Conservation (phyloP, 441 rosid genomes). For the Gossypium schwendimanii region DNA sequence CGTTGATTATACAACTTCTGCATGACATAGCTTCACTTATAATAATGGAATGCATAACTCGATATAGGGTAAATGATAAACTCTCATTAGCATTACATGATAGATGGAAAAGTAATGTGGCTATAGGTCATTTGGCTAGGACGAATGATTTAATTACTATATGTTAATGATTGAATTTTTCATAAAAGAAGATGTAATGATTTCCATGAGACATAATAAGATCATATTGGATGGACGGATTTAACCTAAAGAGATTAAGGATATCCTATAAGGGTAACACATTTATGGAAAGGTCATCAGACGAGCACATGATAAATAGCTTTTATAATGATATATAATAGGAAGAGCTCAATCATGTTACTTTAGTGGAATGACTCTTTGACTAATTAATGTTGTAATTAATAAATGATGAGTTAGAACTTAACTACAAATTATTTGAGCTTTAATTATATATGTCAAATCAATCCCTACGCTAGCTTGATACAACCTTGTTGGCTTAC, state of each 20-base stretch:
- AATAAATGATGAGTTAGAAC: not conserved
- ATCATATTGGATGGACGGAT: not conserved
- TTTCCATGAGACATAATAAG: not conserved
- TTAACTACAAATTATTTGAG: not conserved
- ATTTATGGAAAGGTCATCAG: not conserved
- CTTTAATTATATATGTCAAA: not conserved
- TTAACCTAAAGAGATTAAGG: not conserved
- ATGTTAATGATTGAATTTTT: not conserved
- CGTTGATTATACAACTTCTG: not conserved
- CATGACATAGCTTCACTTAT: not conserved
- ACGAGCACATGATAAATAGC: not conserved
- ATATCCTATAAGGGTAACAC: not conserved
- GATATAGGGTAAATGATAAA: not conserved
- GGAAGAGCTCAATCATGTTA: not conserved
- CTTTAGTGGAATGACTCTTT: not conserved
- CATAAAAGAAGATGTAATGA: not conserved
- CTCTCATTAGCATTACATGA: not conserved
- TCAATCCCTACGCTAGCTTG: not conserved
- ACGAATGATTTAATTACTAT: not conserved
- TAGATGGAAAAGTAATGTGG: not conserved
- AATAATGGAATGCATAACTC: not conserved
- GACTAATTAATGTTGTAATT: not conserved
- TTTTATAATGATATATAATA: not conserved
- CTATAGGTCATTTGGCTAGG: not conserved
- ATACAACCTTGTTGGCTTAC: not conserved